phyloP scores from a whole-genome alignment of 345 rosid genomes.

The Citrus medica region DNA sequence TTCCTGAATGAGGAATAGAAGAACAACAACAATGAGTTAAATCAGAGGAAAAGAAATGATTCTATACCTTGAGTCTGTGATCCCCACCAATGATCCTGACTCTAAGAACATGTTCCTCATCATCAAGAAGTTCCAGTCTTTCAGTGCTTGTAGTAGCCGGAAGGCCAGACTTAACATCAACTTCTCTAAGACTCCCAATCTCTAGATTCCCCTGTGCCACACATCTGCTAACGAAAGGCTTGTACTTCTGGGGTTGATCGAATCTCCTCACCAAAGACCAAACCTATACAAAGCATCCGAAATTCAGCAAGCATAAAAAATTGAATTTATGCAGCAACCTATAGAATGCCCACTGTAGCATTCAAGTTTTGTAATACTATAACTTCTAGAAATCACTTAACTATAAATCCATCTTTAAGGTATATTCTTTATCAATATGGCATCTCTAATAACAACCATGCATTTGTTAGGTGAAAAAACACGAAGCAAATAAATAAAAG shows the following conservation, averaged over 20 bases:
- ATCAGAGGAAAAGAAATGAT: not conserved
- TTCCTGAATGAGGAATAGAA: not conserved
- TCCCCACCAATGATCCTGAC: constrained; percentile 78
- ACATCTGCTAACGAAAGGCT: constrained; percentile 74
- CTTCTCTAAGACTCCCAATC: constrained; percentile 82
- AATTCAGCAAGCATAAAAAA: not conserved
- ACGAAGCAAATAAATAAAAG: not conserved
- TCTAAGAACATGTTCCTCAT: constrained; percentile 69
- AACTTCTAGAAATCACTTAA: not conserved
- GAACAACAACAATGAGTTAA: not conserved
- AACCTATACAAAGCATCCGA: constrained; percentile 33
- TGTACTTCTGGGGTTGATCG: constrained; percentile 80
- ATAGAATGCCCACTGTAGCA: constrained; percentile 1
- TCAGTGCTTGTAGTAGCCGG: constrained; percentile 86
- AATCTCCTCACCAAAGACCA: constrained; percentile 87
- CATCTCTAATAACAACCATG: constrained; percentile 5
- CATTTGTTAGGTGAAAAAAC: not conserved
- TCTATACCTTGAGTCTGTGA: constrained; percentile 69
- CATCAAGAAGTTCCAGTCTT: constrained; percentile 73
- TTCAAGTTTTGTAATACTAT: not conserved
- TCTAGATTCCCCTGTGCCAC: constrained; percentile 62
- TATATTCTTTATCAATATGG: not conserved
- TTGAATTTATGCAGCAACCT: not conserved
- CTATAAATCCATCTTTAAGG: not conserved
- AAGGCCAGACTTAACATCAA: constrained; percentile 75